A percentile compares a stretch with the other conserved stretches of the same genome.
phyloP scores from a whole-genome alignment of 441 rosid genomes.

The Populus hybrid region DNA sequence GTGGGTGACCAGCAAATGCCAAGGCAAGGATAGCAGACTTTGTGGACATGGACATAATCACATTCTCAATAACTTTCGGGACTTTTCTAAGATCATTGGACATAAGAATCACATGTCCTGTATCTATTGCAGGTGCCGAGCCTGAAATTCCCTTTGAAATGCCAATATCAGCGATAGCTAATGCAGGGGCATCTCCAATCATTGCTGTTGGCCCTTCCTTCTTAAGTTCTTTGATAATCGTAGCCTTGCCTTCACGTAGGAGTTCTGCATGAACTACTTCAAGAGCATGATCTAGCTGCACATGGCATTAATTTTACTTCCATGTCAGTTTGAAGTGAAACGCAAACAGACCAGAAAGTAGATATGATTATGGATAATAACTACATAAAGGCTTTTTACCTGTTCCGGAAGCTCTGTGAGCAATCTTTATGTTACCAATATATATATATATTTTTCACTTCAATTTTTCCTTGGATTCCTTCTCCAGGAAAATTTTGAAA shows the following conservation, averaged over 20 bases:
- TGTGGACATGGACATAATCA: constrained; percentile 48
- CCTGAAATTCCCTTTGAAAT: constrained; percentile 95
- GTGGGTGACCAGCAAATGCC: constrained; percentile 77
- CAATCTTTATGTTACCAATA: constrained; percentile 72
- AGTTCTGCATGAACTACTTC: constrained; percentile 69
- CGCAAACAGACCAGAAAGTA: background rate
- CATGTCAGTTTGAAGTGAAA: background rate
- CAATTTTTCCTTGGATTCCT: constrained; percentile 73
- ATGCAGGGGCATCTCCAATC: constrained; percentile 94
- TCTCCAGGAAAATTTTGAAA: constrained; percentile 77
- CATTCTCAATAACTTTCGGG: constrained; percentile 63
- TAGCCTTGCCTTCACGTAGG: constrained; percentile 67
- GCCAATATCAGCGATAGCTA: constrained; percentile 82
- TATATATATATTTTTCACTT: constrained; percentile 52
- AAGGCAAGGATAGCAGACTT: constrained; percentile 60
- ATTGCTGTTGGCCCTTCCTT: constrained; percentile 66
- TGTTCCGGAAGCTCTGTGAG: constrained; percentile 46
- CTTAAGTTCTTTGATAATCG: constrained; percentile 46
- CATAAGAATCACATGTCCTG: constrained; percentile 75
- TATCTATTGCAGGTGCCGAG: constrained; percentile 82
- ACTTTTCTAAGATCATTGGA: constrained; percentile 79
- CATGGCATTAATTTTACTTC: background rate
- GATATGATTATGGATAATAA: too few species aligned
- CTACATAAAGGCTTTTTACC: constrained; percentile 48
- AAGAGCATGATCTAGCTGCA: constrained; percentile 58